Conservation (phyloP, 2,329 filamentous ascomycete species). For the Chaetomium sp. region DNA sequence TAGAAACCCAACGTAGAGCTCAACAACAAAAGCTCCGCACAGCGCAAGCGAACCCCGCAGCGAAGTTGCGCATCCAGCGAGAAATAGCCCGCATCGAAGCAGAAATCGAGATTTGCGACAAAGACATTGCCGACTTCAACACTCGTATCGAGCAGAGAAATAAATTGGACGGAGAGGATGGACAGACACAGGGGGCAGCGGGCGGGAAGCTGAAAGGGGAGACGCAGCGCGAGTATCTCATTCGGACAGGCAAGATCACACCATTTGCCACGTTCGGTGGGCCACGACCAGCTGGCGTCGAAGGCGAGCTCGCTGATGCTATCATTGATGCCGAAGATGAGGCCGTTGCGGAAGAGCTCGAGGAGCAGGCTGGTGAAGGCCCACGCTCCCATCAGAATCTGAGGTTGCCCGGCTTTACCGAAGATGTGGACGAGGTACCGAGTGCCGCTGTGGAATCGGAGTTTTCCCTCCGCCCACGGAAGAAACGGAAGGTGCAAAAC, state of each 20-base stretch:
- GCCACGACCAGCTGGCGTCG: conserved; percentile 52
- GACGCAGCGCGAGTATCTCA: conserved; percentile 79
- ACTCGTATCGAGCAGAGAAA: conserved; percentile 72
- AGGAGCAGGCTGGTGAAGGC: conserved; percentile 38
- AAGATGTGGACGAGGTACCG: conserved; percentile 35
- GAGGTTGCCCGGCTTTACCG: conserved; percentile 64
- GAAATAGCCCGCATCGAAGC: conserved; percentile 61
- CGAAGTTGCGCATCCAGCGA: conserved; percentile 52
- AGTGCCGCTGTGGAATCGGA: conserved; percentile 40
- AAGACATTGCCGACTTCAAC: conserved; percentile 74
- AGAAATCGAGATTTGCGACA: conserved; percentile 57
- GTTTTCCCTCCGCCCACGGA: conserved; percentile 53
- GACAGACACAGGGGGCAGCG: conserved; percentile 11
- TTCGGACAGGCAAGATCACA: conserved; percentile 94
- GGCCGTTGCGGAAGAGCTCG: conserved; percentile 45
- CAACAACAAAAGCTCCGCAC: conserved; percentile 42
- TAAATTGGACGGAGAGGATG: conserved; percentile 42
- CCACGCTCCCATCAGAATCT: conserved; percentile 65
- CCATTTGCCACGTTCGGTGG: conserved; percentile 78
- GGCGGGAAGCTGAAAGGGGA: conserved; percentile 61
- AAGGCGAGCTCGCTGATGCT: conserved; percentile 67
- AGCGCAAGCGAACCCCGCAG: conserved; percentile 39
- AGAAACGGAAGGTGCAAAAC: conserved; percentile 42
- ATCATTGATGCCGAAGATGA: conserved; percentile 79
- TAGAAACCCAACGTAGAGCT: conserved; percentile 58